Base-by-base conservation (phyloP, 768 basidiomycete genomes). In the Boletellus emodensis region DNA sequence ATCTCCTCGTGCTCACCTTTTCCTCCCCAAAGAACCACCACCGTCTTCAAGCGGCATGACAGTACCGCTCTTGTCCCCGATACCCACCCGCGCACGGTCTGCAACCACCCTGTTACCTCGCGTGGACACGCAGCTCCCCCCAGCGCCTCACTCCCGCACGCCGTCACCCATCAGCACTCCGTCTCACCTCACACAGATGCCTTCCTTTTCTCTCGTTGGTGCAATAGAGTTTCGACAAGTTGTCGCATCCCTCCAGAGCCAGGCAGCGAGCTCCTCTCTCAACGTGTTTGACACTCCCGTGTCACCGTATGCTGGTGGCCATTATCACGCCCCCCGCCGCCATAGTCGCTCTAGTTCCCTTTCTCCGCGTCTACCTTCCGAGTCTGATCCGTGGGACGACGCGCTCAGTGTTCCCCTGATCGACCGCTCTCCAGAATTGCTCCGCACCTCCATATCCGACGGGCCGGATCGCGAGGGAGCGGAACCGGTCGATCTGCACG, bases 181-280 rank as follows among this genome's bases (percentile, higher is more conserved):
- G 20, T 52, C 72, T 56, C 67, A 69, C 20, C 66, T 73, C 34
- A 66, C 69, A 10, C 79, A 81, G 53, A 78, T 91, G 69, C 88
- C 87, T 3, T 90, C 87, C 0, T 92, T 92, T 60, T 97, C 95
- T 3, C 79, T 99, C 2, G 81, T 98, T 5, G 92, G 95, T 9
- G 96, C 96, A 0, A 80, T 99, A 39, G 96, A 99, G 68, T 99
- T 99, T 70, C 80, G 94, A 15, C 86, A 94, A 52, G 88, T 97
- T 20, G 87, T 99, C 18, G 77, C 87, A 11, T 84, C 87, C 0
- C 74, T 99, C 20, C 82, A 83, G 55, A 75, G 76, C 43, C 83
- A 94, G 60, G 84, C 85, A 10, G 76, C 81, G 2, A 73, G 74
- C 1, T 69, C 78, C 0, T 77, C 81, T 0, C 71, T 90, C 42